Conservation (phyloP, 2,329 filamentous ascomycete genomes). For the Venturia nashicola region DNA sequence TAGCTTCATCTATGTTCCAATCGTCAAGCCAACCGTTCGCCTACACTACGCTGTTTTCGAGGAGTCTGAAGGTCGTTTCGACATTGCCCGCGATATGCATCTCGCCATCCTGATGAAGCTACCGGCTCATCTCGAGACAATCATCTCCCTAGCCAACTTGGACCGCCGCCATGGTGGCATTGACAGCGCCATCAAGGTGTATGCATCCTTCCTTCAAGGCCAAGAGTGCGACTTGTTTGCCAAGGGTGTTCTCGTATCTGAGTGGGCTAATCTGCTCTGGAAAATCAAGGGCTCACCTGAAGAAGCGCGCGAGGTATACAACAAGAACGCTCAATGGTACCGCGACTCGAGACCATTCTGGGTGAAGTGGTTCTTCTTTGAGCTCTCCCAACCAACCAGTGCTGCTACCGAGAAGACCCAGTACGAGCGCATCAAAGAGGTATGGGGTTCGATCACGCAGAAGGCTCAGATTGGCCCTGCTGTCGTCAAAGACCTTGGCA, state of each 20-base stretch:
- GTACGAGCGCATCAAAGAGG: slow-evolving; percentile 63
- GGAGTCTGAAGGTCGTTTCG: slow-evolving; percentile 65
- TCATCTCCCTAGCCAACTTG: slow-evolving; percentile 77
- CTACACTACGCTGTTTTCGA: slow-evolving; percentile 93
- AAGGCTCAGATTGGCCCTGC: slow-evolving; percentile 58
- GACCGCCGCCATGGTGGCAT: slow-evolving; percentile 72
- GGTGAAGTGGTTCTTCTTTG: slow-evolving; percentile 79
- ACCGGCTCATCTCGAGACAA: slow-evolving; percentile 75
- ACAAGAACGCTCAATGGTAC: slow-evolving; percentile 73
- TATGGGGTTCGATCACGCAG: slow-evolving; percentile 61
- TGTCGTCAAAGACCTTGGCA: slow-evolving; percentile 62
- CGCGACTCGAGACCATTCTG: slow-evolving; percentile 80
- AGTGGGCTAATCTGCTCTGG: slow-evolving; percentile 81
- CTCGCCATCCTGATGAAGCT: slow-evolving; percentile 63
- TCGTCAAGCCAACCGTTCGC: slow-evolving; percentile 71
- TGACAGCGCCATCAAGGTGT: slow-evolving; percentile 72
- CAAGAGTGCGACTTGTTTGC: slow-evolving; percentile 61
- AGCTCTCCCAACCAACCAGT: slow-evolving; percentile 62
- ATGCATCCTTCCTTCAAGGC: slow-evolving; percentile 68
- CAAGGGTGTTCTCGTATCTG: slow-evolving; percentile 76
- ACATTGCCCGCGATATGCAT: slow-evolving; percentile 75
- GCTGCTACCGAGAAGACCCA: slow-evolving; percentile 51
- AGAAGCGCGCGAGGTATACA: slow-evolving; percentile 73
- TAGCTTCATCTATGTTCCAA: slow-evolving; percentile 71
- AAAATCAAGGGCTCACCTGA: slow-evolving; percentile 70